These are phyloP conservation scores for Cystofilobasidium ferigula DNA, from an alignment of 768 basidiomycete genomes.

Conservation along the genomic window DNA sequence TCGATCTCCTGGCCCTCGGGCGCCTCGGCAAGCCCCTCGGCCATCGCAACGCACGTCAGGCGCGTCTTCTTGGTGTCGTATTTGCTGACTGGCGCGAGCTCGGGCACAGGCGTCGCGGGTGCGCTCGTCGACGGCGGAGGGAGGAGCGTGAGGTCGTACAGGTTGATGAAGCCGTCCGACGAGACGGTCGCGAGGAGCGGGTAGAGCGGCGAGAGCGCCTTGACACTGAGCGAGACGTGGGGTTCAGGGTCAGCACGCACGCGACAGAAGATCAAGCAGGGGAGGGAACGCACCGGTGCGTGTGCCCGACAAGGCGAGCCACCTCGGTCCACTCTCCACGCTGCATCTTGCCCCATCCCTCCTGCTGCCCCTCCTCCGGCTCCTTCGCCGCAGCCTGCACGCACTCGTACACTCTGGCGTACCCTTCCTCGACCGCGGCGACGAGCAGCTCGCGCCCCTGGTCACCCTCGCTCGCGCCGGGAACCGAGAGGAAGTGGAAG, in stretches of 20 bases:
- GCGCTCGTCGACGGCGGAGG: background rate
- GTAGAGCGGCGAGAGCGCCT: conserved; percentile 32
- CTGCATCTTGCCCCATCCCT: conserved; percentile 37
- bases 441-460: conserved; percentile 49
- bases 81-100: conserved; percentile 48
- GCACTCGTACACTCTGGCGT: conserved; percentile 60
- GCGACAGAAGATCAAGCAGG: background rate
- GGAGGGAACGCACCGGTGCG: conserved; percentile 58
- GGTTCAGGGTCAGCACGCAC: background rate
- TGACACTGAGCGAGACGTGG: conserved; percentile 29
- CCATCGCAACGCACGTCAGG: conserved; percentile 53
- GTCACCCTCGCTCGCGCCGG: conserved; percentile 41
- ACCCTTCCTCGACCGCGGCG: conserved; percentile 81
- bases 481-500: conserved; percentile 58
- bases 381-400: conserved; percentile 1
- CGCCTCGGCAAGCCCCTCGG: conserved; percentile 29
- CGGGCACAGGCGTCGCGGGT: background rate
- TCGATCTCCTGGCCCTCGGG: conserved; percentile 5
- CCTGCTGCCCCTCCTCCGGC: conserved; percentile 34
- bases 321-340: conserved; percentile 22
- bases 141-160: conserved; percentile 33
- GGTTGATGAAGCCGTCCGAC: conserved; percentile 64
- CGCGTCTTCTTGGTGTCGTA: conserved; percentile 82
- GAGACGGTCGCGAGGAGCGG: conserved; percentile 57
- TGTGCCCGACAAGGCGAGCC: conserved; percentile 66